Evolutionary conservation across 177 flowering plant species (phyloP).

Genomic region (Vitis hybrid): DNA sequence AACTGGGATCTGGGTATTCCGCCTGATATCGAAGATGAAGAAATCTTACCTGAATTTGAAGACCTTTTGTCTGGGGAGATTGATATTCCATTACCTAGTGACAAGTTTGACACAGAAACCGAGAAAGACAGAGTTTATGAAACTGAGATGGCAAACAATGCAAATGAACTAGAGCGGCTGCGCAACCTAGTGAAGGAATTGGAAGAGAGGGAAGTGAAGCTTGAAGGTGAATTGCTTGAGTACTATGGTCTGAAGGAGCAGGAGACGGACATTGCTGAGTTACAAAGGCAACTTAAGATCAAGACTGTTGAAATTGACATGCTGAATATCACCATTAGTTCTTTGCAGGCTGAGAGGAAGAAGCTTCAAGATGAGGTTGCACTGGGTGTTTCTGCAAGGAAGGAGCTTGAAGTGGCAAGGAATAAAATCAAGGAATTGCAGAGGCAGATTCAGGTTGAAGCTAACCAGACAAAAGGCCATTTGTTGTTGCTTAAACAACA

Average conservation of each 20-base stretch:
- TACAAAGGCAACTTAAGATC: conserved; percentile 90
- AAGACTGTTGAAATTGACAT: conserved; percentile 87
- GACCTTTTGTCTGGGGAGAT: conserved; percentile 72
- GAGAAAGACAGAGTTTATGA: conserved; percentile 60
- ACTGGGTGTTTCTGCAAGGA: conserved; percentile 42
- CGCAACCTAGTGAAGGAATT: conserved; percentile 79
- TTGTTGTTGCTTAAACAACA: conserved; percentile 88
- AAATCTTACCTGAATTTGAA: conserved; percentile 76
- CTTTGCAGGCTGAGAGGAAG: conserved; percentile 88
- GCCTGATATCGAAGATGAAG: conserved; percentile 49
- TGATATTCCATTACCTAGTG: conserved; percentile 58
- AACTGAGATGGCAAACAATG: conserved; percentile 73
- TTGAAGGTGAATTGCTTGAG: conserved; percentile 95
- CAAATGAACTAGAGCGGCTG: conserved; percentile 66
- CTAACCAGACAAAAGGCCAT: conserved; percentile 92
- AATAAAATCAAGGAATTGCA: conserved; percentile 89
- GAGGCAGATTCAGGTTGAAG: conserved; percentile 91
- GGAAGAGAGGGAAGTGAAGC: conserved; percentile 94
- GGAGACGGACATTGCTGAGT: conserved; percentile 68
- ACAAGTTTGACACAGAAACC: conserved; percentile 30
- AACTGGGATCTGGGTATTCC: conserved; percentile 40
- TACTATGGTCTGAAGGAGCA: conserved; percentile 96
- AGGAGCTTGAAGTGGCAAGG: conserved; percentile 82
- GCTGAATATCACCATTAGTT: conserved; percentile 79
- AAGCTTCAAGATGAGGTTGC: conserved; percentile 83